A percentile compares a stretch with the other conserved stretches of the same genome.
Conservation (phyloP, 805 yeast genomes). For the Candida chilensis region DNA sequence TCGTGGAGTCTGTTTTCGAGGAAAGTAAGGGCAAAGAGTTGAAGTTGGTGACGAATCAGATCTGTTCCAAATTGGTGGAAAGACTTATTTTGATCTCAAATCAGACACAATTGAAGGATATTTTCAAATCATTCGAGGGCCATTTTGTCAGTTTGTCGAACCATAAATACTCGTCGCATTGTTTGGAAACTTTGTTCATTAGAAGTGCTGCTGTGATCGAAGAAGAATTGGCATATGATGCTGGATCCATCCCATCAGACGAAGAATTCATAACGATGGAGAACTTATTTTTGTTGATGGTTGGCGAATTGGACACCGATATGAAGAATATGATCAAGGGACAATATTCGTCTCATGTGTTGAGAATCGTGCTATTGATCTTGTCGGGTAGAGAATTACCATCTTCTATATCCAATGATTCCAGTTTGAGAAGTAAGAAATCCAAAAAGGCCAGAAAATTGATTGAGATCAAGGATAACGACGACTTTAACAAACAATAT, state of each 20-base stretch:
- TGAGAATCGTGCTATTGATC: conserved; percentile 63
- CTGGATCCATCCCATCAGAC: conserved; percentile 18
- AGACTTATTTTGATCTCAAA: conserved; percentile 64
- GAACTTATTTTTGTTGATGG: conserved; percentile 50
- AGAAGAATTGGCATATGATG: conserved; percentile 21
- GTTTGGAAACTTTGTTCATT: conserved; percentile 76
- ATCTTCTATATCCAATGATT: conserved; percentile 56
- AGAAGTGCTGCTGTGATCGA: conserved; percentile 69
- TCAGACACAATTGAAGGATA: conserved; percentile 52
- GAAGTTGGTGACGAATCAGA: conserved; percentile 87
- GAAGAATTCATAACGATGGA: conserved; percentile 51
- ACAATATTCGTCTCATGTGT: conserved; percentile 82
- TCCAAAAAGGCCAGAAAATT: conserved; percentile 87
- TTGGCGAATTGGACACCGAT: conserved; percentile 58
- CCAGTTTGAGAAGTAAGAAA: conserved; percentile 72
- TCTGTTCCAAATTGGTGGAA: conserved; percentile 89
- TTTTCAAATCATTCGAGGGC: conserved; percentile 64
- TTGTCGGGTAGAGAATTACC: conserved; percentile 75
- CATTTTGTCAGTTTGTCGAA: conserved; percentile 68
- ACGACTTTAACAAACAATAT: conserved; percentile 57
- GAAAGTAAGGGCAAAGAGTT: conserved; percentile 87
- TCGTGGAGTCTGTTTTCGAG: conserved; percentile 69
- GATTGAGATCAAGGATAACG: conserved; percentile 79
- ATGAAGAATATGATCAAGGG: conserved; percentile 54
- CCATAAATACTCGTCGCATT: conserved; percentile 92